phyloP scores from a whole-genome alignment of 805 yeast species.

The Kluyveromyces lactis region DNA sequence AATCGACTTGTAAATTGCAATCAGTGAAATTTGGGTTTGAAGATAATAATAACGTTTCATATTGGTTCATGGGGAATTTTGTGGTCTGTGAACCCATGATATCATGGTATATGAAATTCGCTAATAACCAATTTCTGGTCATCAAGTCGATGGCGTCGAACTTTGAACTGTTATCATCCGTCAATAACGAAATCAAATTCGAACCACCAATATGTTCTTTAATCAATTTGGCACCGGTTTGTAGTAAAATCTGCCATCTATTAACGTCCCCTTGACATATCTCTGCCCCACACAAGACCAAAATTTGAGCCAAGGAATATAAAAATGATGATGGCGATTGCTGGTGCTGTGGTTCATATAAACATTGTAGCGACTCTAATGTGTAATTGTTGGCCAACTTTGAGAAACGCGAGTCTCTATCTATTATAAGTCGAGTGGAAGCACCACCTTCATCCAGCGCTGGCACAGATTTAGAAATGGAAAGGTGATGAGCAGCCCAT shows the following conservation, averaged over 20 bases:
- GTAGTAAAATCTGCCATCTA: slow-evolving; percentile 62
- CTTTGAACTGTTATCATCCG: slow-evolving; percentile 22
- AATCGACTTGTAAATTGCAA: slow-evolving; percentile 45
- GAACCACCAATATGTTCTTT: slow-evolving; percentile 53
- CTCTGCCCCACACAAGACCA: slow-evolving; percentile 71
- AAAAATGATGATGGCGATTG: slow-evolving; percentile 6
- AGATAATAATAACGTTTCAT: slow-evolving; percentile 40
- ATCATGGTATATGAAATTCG: slow-evolving; percentile 78
- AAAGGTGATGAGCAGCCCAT: slow-evolving; percentile 39
- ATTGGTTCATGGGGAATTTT: slow-evolving; percentile 54
- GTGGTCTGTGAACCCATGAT: slow-evolving; percentile 60
- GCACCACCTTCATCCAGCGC: neutral
- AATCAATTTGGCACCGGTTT: slow-evolving; percentile 58
- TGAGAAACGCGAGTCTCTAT: slow-evolving; percentile 1
- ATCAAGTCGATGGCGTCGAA: slow-evolving; percentile 9
- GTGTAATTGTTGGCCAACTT: slow-evolving; percentile 16
- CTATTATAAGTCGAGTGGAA: neutral
- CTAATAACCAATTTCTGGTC: slow-evolving; percentile 55
- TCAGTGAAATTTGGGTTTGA: slow-evolving; percentile 1
- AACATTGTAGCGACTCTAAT: slow-evolving; percentile 11
- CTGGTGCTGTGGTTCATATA: slow-evolving; percentile 5
- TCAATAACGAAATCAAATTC: slow-evolving; percentile 43
- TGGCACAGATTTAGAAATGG: slow-evolving; percentile 8
- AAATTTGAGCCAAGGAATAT: slow-evolving; percentile 45
- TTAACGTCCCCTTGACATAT: slow-evolving; percentile 76